These are phyloP conservation scores for Abrus pulchellus DNA, from an alignment of 306 rosid species.

Conservation along the genomic window DNA sequence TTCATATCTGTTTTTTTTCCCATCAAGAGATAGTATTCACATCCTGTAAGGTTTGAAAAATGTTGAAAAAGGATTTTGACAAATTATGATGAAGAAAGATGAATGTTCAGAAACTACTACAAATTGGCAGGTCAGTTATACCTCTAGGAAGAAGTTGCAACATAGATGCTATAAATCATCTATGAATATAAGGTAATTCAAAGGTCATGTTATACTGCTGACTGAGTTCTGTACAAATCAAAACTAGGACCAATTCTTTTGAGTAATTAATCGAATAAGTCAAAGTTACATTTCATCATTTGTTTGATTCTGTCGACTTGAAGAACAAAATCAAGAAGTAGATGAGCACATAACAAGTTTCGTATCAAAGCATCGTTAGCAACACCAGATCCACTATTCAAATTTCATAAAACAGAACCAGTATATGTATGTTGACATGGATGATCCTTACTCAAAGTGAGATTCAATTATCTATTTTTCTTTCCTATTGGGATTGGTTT, in stretches of 20 bases:
- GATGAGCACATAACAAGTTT: neutral
- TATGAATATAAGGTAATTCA: slow-evolving; percentile 7
- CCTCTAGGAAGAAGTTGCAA: neutral
- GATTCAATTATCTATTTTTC: slow-evolving; percentile 13
- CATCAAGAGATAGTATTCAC: slow-evolving; percentile 14
- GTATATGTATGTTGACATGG: neutral
- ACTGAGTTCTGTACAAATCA: slow-evolving; percentile 2
- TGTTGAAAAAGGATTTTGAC: neutral
- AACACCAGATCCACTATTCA: neutral
- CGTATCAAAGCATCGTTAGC: slow-evolving; percentile 17
- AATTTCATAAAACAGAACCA: slow-evolving; percentile 24
- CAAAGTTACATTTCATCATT: slow-evolving; percentile 9
- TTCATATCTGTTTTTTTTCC: slow-evolving; percentile 6
- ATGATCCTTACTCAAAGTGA: neutral
- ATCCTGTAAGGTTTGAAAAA: slow-evolving; percentile 19
- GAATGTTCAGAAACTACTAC: slow-evolving; percentile 37
- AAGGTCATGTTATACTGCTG: slow-evolving; percentile 7
- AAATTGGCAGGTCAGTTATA: slow-evolving; percentile 18
- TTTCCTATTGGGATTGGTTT: neutral
- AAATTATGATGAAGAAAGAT: slow-evolving; percentile 29
- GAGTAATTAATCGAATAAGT: slow-evolving; percentile 14
- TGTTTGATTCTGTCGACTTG: slow-evolving; percentile 1
- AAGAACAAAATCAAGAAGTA: slow-evolving; percentile 16
- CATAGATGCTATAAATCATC: slow-evolving; percentile 10
- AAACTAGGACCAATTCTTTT: neutral